phyloP scores from a whole-genome alignment of 768 basidiomycete species.

The Pulveroboletus sp. region DNA sequence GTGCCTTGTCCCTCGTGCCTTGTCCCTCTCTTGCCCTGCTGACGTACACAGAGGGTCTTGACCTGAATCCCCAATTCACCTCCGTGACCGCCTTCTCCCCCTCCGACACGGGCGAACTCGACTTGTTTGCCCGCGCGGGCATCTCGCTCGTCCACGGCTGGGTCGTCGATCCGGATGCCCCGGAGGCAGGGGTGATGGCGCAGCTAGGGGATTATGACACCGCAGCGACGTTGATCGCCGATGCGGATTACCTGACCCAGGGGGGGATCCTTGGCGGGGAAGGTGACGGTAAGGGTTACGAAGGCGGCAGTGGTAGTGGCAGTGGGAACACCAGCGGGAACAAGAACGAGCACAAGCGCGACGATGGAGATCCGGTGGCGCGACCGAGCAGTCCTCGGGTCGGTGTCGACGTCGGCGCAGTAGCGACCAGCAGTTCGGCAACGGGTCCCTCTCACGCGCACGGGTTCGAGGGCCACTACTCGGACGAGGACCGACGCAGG shows the following conservation, averaged over 20 bases:
- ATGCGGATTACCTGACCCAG: constrained; percentile 70
- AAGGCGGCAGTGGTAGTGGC: neutral
- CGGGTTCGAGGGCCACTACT: no score
- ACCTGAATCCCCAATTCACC: constrained; percentile 83
- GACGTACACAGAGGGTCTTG: constrained; percentile 65
- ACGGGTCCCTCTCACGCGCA: no score
- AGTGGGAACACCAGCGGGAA: no score
- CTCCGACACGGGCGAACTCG: constrained; percentile 69
- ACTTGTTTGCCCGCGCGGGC: constrained; percentile 78
- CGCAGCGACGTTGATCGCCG: constrained; percentile 70
- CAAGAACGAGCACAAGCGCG: no score
- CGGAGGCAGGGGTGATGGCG: constrained; percentile 52
- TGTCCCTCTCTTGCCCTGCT: neutral
- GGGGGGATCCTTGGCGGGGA: constrained; percentile 52
- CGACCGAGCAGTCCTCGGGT: constrained; percentile 13
- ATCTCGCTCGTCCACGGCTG: constrained; percentile 87
- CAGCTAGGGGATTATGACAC: constrained; percentile 66
- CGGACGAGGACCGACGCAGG: constrained; percentile 55
- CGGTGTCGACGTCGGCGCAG: no score
- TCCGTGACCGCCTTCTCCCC: constrained; percentile 65
- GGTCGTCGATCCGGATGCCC: constrained; percentile 45
- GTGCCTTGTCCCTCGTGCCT: neutral
- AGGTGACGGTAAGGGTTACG: no score
- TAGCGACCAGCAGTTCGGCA: no score
- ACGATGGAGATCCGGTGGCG: constrained; percentile 6